Base-by-base conservation (phyloP, 1,284 basidiomycete species). In the Leccinum huronense region DNA sequence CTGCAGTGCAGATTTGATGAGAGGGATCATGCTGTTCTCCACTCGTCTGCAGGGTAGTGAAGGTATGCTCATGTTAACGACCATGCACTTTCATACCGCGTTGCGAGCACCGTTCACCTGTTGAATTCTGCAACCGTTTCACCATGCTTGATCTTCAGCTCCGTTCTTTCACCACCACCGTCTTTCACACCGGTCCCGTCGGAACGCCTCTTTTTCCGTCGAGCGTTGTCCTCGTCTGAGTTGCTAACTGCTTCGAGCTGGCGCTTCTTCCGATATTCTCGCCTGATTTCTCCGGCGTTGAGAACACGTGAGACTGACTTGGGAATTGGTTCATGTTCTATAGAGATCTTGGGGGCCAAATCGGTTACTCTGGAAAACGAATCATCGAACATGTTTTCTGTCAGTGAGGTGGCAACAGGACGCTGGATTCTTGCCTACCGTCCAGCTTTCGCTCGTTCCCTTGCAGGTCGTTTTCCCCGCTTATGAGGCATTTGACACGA, bases 101-200 rank as follows among this genome's bases (percentile, higher is more conserved):
- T 53, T 53, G 34, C 55, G 33, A 45, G 51, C 13, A 64, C 54
- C 10, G 77, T 85, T 63, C 69, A 89, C 90, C 84, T 80, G 72
- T 90, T 89, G 73, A 91, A 92, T 77, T 91, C 87, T 58, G 83
- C 80, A 60, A 91, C 80, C 1, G 89, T 86, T 75, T 92, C 90
- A 54, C 87, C 86, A 1, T 86, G 83, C 65, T 81, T 79, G 45
- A 91, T 90, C 59, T 72, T 78, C 53, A 88, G 72, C 68, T 64
- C 70, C 65, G 71, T 66, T 57, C 65, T 68, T 66, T 63, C 68
- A 16, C 65, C 70, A 65, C 66, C 65, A 19, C 38, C 38, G 59
- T 66, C 63, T 34, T 66, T 69, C 45, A 72, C 70, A 27, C 68
- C 72, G 30, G 62, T 64, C 9, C 63, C 61, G 23, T 67, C 68